Conservation (phyloP, 805 yeast species). For the Candida adriatica region DNA sequence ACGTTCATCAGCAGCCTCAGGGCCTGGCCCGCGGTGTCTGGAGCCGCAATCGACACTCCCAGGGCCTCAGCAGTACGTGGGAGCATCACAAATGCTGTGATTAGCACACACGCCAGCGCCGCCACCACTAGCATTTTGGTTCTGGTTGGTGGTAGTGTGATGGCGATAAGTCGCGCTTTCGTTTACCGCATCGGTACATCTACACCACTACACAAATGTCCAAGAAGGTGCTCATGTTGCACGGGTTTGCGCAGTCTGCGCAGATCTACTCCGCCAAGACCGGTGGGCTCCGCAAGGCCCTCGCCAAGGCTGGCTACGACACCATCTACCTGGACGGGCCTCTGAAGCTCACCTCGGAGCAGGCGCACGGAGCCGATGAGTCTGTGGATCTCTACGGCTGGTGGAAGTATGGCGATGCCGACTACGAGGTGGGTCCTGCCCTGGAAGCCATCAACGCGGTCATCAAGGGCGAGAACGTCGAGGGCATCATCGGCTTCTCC, state of each 20-base stretch:
- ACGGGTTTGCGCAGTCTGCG: slow-evolving; percentile 86
- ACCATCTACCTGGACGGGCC: slow-evolving; percentile 75
- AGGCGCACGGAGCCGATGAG: slow-evolving; percentile 45
- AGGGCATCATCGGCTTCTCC: slow-evolving; percentile 83
- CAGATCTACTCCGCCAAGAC: slow-evolving; percentile 75
- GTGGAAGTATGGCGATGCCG: slow-evolving; percentile 48
- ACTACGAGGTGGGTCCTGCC: slow-evolving; percentile 27
- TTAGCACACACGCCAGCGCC: slow-evolving; percentile 1
- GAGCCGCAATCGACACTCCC: slow-evolving; percentile 4
- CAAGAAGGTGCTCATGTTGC: slow-evolving; percentile 67
- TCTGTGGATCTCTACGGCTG: slow-evolving; percentile 44
- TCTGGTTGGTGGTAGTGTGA: no score
- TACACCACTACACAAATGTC: slow-evolving; percentile 9
- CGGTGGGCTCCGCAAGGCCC: slow-evolving; percentile 73
- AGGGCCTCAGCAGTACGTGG: slow-evolving; percentile 1
- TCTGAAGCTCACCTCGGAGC: slow-evolving; percentile 50
- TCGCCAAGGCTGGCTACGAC: slow-evolving; percentile 55
- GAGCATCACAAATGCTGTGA: slow-evolving; percentile 3
- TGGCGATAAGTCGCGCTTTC: no score
- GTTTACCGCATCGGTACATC: no score
- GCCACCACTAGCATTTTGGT: slow-evolving; percentile 1
- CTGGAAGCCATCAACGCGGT: slow-evolving; percentile 36
- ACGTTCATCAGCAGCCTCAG: slow-evolving; percentile 8
- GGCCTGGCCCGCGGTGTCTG: slow-evolving; percentile 1
- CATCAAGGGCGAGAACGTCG: slow-evolving; percentile 62